Evolutionary conservation across 176 grass and related monocot species (phyloP), one percentile per base, ranked within the genome.

Genomic region (Aegilops sharonensis): DNA sequence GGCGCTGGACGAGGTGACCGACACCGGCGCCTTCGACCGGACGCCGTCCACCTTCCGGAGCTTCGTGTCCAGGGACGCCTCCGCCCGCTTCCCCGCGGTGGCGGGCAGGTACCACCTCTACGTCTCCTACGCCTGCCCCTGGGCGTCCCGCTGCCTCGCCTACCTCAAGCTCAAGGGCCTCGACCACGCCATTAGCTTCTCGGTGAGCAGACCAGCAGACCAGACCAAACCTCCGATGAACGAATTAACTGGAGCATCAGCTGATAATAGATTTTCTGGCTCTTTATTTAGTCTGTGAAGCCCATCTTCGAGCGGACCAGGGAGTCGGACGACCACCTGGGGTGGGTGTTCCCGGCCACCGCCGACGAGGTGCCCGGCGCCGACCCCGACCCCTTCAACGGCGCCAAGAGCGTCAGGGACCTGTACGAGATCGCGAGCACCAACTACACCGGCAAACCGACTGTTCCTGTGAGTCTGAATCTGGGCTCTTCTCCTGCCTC

Each of bases 121-220:
- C 68, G 93, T 98, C 78, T 98, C 96, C 59, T 98, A 95, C 89
- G 91, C 91, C 30, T 98, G 96, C 80, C 96, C 96, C 36, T 98
- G 93, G 96, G 96, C 96, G 45, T 98, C 90, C 80, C 78, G 93
- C 61, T 98, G 93, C 85, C 92, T 98, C 75, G 89, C 96, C 42
- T 94, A 78, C 91, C 43, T 98, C 77, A 98, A 94, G 90, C 90
- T 98, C 75, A 98, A 98, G 89, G 96, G 91, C 82, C 91, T 98
- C 73, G 93, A 98, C 56, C 29, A 75, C 21, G 86, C 88, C 32
- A 94, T 98, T 84, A 61, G 89, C 78, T 81, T 87, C 91, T 21
- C 18, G 81, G 95, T 98, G 75, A 89, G 47, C 47, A 50, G 0
- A 15, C 47, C 42, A 0, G 42, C 47, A 5, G 1, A 50, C 47